These are phyloP conservation scores for Mycena venus DNA, from an alignment of 768 basidiomycete species.

Conservation along the genomic window DNA sequence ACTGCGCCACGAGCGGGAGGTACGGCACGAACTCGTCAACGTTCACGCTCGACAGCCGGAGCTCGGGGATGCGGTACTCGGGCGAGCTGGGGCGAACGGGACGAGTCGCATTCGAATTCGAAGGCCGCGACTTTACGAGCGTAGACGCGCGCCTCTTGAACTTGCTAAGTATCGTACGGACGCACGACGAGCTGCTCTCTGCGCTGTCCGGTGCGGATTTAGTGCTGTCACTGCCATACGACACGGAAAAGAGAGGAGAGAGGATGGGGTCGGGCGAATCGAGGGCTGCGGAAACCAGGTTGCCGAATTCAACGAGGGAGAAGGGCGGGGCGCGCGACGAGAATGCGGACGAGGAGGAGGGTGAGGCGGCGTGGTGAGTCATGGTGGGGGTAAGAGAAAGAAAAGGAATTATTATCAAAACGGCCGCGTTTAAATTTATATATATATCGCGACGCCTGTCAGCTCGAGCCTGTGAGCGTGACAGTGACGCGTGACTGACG, in stretches of 20 bases:
- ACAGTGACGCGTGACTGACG: neutral
- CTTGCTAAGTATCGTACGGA: constrained; percentile 15
- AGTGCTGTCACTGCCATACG: neutral
- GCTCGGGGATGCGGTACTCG: constrained; percentile 17
- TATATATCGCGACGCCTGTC: neutral
- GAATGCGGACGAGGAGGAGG: neutral
- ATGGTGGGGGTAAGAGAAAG: neutral
- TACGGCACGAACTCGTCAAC: constrained; percentile 15
- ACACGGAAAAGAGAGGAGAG: neutral
- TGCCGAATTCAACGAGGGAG: constrained; percentile 24
- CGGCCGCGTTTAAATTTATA: too few species aligned
- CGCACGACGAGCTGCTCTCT: neutral
- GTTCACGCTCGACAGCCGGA: neutral
- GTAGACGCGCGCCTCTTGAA: constrained; percentile 14
- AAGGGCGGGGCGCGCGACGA: constrained; percentile 23
- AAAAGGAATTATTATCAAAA: neutral
- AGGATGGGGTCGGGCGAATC: constrained; percentile 12
- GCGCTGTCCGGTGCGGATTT: neutral
- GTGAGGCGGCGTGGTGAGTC: neutral
- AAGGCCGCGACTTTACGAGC: constrained; percentile 14
- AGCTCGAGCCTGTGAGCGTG: neutral
- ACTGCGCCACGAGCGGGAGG: constrained; percentile 17
- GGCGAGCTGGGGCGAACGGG: neutral
- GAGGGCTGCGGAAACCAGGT: constrained; percentile 28
- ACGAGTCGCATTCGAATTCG: neutral